Conservation (phyloP, 306 rosid species). For the Neltuma alba region DNA sequence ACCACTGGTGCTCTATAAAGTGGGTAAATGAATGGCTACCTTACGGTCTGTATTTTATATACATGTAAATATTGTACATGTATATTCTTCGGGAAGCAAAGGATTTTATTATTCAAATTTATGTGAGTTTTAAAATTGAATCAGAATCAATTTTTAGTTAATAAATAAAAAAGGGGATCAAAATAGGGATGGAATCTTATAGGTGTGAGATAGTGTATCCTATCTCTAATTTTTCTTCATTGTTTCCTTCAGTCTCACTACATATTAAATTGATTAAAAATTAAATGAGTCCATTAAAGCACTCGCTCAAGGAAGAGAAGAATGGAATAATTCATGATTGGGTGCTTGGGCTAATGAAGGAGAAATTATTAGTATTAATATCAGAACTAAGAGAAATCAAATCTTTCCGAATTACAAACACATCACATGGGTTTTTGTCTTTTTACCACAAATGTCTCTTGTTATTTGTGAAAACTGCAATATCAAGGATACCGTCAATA, state of each 20-base stretch:
- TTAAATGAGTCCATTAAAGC: neutral
- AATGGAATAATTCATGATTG: neutral
- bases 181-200: neutral
- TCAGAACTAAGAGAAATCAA: neutral
- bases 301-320: neutral
- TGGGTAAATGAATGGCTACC: neutral
- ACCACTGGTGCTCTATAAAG: neutral
- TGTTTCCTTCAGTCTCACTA: too few species aligned
- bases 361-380: neutral
- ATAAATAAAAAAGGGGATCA: neutral
- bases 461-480: neutral
- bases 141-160: neutral
- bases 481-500: neutral
- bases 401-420: neutral
- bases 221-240: too few species aligned
- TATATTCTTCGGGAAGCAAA: neutral
- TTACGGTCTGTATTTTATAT: neutral
- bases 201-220: neutral
- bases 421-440: neutral
- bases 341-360: neutral
- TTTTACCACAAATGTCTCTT: neutral
- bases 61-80: neutral
- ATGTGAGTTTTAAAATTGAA: neutral
- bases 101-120: neutral
- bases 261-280: too few species aligned